Percentiles rank a stretch among this genome's conserved stretches.
Conservation (phyloP, 495 filamentous ascomycete species). For the Trichoderma gamsii region DNA sequence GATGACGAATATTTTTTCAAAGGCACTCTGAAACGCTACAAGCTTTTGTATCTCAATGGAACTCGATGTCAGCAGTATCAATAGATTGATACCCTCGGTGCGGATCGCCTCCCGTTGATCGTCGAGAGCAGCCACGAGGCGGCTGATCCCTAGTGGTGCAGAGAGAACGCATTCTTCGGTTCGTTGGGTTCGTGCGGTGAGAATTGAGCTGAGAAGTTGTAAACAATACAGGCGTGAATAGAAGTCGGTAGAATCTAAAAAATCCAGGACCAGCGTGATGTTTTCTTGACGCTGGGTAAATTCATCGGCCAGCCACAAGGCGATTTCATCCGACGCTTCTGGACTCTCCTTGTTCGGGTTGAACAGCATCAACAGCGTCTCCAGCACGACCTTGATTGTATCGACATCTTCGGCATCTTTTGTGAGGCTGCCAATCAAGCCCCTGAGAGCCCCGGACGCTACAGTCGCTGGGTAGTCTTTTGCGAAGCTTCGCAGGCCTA, state of each 20-base stretch:
- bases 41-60: conserved; percentile 76
- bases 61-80: conserved; percentile 46
- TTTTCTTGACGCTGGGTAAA: conserved; percentile 99
- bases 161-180: conserved; percentile 94
- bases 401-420: conserved; percentile 95
- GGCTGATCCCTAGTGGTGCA: conserved; percentile 80
- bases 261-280: conserved; percentile 81
- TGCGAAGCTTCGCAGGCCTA: conserved; percentile 89
- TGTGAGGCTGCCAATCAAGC: conserved; percentile 74
- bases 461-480: conserved; percentile 94
- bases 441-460: conserved; percentile 82
- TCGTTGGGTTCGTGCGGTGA: conserved; percentile 77
- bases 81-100: conserved; percentile 56
- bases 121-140: conserved; percentile 75
- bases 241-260: conserved; percentile 82
- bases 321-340: conserved; percentile 95
- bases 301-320: conserved; percentile 93
- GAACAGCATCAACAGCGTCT: conserved; percentile 93
- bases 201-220: conserved; percentile 82
- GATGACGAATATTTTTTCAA: conserved; percentile 76
- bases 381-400: conserved; percentile 86
- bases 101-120: conserved; percentile 84
- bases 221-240: conserved; percentile 90
- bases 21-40: conserved; percentile 90
- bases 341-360: conserved; percentile 55